Conservation (phyloP, 495 filamentous ascomycete species). For the Hyaloscypha bicolor region DNA sequence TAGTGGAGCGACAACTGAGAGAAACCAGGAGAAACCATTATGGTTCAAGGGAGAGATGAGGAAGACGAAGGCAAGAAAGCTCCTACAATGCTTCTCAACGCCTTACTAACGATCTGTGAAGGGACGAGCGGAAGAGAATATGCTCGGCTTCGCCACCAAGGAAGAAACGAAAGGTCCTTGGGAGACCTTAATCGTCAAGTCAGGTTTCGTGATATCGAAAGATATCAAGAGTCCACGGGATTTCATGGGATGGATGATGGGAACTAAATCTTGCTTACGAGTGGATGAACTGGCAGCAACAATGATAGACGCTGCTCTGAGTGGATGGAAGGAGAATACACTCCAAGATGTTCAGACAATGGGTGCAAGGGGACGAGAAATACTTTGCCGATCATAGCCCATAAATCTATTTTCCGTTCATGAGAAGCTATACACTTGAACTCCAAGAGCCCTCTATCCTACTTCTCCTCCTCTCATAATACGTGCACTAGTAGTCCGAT, state of each 20-base stretch:
- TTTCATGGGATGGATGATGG: slow-evolving; percentile 26
- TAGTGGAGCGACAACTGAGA: slow-evolving; percentile 49
- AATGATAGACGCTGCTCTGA: slow-evolving; percentile 42
- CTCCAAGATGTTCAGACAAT: slow-evolving; percentile 36
- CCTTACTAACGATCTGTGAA: background rate
- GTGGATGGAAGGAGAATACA: slow-evolving; percentile 39
- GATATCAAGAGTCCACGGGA: slow-evolving; percentile 35
- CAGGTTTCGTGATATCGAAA: slow-evolving; percentile 41
- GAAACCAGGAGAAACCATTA: slow-evolving; percentile 47
- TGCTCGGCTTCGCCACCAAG: slow-evolving; percentile 16
- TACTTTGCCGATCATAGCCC: background rate
- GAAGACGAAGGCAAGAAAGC: slow-evolving; percentile 44
- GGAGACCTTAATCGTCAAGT: slow-evolving; percentile 27
- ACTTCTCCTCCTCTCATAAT: background rate
- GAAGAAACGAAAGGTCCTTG: slow-evolving; percentile 8
- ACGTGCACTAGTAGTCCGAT: slow-evolving; percentile 9
- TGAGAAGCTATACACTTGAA: background rate
- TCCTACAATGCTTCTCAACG: background rate
- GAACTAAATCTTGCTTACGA: slow-evolving; percentile 26
- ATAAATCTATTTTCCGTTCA: background rate
- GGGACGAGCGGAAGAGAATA: slow-evolving; percentile 21
- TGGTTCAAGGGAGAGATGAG: slow-evolving; percentile 46
- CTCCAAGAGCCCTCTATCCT: background rate
- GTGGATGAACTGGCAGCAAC: slow-evolving; percentile 43
- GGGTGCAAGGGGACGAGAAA: slow-evolving; percentile 19